Base-by-base conservation (phyloP, 164 flowering plant species). In the Euptelea pleiosperma region DNA sequence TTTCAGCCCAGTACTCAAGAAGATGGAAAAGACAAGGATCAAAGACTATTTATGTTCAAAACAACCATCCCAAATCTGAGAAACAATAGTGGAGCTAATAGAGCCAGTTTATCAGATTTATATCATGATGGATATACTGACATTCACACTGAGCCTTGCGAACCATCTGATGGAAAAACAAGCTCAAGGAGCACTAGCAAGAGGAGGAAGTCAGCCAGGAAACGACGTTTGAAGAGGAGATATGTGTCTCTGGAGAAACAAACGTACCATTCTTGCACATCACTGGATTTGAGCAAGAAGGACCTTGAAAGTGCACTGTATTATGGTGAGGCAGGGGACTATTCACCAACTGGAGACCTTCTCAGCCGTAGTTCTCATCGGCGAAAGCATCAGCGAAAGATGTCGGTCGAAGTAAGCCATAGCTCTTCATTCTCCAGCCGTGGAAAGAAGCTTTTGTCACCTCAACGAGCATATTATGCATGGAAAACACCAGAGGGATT, bases 41-140 rank as follows among this genome's bases (percentile, higher is more conserved):
- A 75, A 52, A 79, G 84, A 52, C 26, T 81, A 5, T 82, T 84
- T 60, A 52, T 77, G 77, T 80, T 85, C 61, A 75, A 66, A 61
- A 52, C 79, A 35, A 47, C 57, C 9, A 15, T 6, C 47, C 21
- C 31, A 14, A 60, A 65, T n/a, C 22, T 10, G 21, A 36, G 24
- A 31, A 55, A 29, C 4, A 55, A 12, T 25, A 0, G 8, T 42
- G 43, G 29, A 43, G 52, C 15, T 25, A n/a, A 1, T 21, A 48
- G 22, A 58, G 51, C 30, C 11, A 26, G 35, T 40, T 53, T 62
- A n/a, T 54, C 46, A 7, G 61, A 55, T 52, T 36, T 31, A 18
- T 18, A 31, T 57, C 14, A 24, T 40, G 48, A 60, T 9, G 31
- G 55, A 39, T 26, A 2, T 6, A 11, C 24, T 40, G 62, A 56